Base-by-base conservation (phyloP, 2,329 filamentous ascomycete species). In the Triangularia setosa region DNA sequence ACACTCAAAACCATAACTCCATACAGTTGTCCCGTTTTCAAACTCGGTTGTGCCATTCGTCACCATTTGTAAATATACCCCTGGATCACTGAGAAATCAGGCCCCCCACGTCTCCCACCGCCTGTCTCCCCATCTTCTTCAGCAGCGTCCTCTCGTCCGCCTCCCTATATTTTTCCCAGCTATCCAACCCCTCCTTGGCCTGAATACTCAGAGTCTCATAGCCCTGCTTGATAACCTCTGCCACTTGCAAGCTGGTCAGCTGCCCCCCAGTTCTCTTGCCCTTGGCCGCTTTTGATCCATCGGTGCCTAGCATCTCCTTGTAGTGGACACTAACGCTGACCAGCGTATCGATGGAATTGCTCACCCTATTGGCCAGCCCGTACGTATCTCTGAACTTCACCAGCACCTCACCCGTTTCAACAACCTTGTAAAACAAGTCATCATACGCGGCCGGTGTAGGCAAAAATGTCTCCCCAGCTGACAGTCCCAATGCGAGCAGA, bases 361-460 rank as follows among this genome's bases (percentile, higher is more conserved):
- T 86, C 23, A 81, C 77, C 55, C 86, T 77, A 65, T 82, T 84
- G 1, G 78, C 79, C 16, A 90, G 77, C 4, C 80, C 78, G 75
- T 95, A 98, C 9, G 86, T 89, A 67, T 93, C 87, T 48, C 92
- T 87, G 78, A 98, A 97, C 73, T 91, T 92, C 30, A 84, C 80
- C 23, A 98, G 83, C 12, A 92, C 84, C 58, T 96, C 92, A 11
- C 93, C 92, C 1, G 90, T 91, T 77, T 99, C 95, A 25, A 98
- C 93, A 1, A 98, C 85, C 78, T 99, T 99, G 85, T 99, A 99
- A 79, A 99, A 98, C 0, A 99, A 83, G 73, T 99, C 95, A 72
- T 99, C 95, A 76, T 98, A 98, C 1, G 92, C 89, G 18, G 90
- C 86, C 0, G 93, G 89, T 28, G 91, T 91, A 0, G 94, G 95